phyloP scores from a whole-genome alignment of 805 yeast species.

The Ogataea paraovalis region DNA sequence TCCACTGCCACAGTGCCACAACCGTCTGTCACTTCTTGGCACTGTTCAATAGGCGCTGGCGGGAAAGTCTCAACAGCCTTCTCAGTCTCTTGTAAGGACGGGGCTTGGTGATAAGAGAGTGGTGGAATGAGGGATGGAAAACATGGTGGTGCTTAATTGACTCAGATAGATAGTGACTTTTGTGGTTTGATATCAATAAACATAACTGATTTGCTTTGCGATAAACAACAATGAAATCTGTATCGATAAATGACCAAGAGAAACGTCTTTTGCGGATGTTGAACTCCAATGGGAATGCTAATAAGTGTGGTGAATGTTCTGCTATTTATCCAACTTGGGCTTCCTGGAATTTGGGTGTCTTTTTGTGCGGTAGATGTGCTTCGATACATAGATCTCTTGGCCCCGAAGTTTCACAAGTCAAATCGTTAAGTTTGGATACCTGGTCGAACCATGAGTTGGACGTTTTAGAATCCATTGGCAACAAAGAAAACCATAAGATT shows the following conservation, averaged over 20 bases:
- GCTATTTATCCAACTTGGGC: constrained; percentile 60
- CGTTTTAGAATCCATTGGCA: constrained; percentile 45
- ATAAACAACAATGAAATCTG: not conserved
- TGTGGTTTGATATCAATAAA: no score
- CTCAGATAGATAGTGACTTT: no score
- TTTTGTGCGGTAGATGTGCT: constrained; percentile 84
- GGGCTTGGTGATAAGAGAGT: no score
- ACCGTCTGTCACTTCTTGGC: no score
- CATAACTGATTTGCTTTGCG: no score
- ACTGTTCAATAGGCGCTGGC: no score
- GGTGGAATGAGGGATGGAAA: no score
- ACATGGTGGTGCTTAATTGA: no score
- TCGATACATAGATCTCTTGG: constrained; percentile 69
- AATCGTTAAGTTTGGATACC: constrained; percentile 66
- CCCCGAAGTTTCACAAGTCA: constrained; percentile 56
- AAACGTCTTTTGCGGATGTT: constrained; percentile 50
- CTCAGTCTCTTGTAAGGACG: no score
- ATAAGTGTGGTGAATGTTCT: constrained; percentile 79
- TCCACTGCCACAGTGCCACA: not conserved
- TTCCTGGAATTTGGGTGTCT: constrained; percentile 53
- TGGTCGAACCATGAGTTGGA: constrained; percentile 62
- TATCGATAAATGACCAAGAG: constrained; percentile 23
- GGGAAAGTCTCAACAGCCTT: no score
- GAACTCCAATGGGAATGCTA: constrained; percentile 54
- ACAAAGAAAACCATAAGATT: constrained; percentile 49